Base-by-base conservation (phyloP, 805 yeast genomes). In the Zygoascus flipseniorum region DNA sequence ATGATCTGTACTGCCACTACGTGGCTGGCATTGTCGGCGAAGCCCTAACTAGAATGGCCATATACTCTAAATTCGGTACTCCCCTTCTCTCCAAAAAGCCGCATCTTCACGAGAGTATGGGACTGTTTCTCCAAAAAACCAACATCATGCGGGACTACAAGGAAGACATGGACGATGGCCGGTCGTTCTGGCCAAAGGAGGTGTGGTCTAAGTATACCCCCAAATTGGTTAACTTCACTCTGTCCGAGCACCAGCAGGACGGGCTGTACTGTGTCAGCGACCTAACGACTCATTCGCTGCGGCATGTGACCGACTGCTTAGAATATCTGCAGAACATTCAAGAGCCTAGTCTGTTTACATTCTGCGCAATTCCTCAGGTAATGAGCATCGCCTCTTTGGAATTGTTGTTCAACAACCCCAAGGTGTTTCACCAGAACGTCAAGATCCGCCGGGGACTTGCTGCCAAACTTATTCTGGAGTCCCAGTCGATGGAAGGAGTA, bases 11-110 rank as follows among this genome's bases (percentile, higher is more conserved):
- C 74, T 93, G 99, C 71, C 90, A 90, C 71, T 88, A 90, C 65
- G 99, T 93, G 55, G 99, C 99, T 1, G 99, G 99, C 1, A 76
- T 93, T 51, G 98, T 93, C 43, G 99, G 99, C 54, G 97, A 89
- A 65, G 99, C 99, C 2, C 75, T 89, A 60, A 89, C 98, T 10
- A 79, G 85, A 57, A 74, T 93, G 69, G 80, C 89, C 62, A 84
- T 86, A 18, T 75, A 81, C 44, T 95, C 97, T 28, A 67, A 75
- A 14, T 89, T 87, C 65, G 86, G 86, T 42, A 79, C 81, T 53
- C 66, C 73, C 0, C 74, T 74, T 26, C 69, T 82, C 45, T 59
- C 66, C n/a, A 77, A 81, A 52, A 73, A 80, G 54, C 79, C 81
- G 64, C 71, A 75, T 43, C 75, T 83, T 62, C 80, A 83, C 65